Conservation (phyloP, 2,329 filamentous ascomycete genomes). For the Talaromyces sp. region DNA sequence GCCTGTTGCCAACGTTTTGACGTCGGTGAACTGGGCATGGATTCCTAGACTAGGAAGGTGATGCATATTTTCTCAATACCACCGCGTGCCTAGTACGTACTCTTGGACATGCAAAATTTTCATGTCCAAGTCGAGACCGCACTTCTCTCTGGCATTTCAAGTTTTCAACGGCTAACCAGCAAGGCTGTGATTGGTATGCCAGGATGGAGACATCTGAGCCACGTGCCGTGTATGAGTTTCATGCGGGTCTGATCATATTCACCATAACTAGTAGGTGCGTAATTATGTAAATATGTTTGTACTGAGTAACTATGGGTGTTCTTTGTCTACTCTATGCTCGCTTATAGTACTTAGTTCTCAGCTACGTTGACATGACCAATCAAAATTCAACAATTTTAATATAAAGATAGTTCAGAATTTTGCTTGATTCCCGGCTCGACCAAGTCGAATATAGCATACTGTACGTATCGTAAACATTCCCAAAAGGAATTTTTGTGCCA, state of each 20-base stretch:
- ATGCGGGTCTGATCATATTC: background rate
- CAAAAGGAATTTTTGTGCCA: background rate
- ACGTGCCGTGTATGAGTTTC: background rate
- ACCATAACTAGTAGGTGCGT: background rate
- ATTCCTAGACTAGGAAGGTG: background rate
- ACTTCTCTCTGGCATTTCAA: background rate
- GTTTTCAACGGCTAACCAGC: background rate
- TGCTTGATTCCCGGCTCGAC: background rate
- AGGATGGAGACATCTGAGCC: background rate
- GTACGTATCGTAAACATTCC: too few species aligned
- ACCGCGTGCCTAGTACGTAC: background rate
- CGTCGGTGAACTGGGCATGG: background rate
- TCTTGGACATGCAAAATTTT: background rate
- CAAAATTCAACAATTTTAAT: background rate
- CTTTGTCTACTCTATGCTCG: background rate
- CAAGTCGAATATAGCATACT: background rate
- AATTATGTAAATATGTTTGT: background rate
- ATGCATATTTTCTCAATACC: background rate
- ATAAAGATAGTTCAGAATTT: background rate
- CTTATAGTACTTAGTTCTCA: background rate
- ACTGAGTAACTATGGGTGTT: background rate
- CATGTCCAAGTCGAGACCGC: background rate
- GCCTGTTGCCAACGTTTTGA: background rate
- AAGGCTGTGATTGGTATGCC: background rate
- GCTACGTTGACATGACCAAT: background rate